A percentile compares a stretch with the other conserved stretches of the same genome.
phyloP scores from a whole-genome alignment of 2,329 filamentous ascomycete genomes.

The Fusarium sp. region DNA sequence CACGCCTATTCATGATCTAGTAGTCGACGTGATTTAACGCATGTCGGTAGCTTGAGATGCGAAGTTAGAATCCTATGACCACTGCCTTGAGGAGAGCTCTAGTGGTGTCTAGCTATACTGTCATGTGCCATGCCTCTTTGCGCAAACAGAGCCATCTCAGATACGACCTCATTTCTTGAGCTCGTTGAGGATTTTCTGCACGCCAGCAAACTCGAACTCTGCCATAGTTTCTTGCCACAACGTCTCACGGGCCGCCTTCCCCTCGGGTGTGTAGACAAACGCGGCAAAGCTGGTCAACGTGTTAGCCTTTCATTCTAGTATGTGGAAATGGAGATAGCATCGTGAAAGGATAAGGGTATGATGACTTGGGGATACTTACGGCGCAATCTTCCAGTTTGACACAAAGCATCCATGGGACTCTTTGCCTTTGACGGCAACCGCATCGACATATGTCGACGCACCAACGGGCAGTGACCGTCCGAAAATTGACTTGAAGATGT shows the following conservation, averaged over 20 bases:
- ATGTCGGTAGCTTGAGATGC: background rate
- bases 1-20: background rate
- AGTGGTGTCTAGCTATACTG: no score
- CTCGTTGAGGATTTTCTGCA: background rate
- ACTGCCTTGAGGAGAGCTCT: background rate
- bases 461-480: background rate
- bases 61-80: background rate
- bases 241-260: background rate
- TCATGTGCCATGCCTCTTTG: background rate
- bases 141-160: background rate
- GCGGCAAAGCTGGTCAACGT: background rate
- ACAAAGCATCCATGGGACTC: background rate
- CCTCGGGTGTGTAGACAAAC: background rate
- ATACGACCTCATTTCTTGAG: background rate
- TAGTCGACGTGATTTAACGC: background rate
- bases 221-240: background rate
- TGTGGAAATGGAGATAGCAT: fast-evolving
- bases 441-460: background rate
- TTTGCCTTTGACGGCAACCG: background rate
- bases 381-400: background rate
- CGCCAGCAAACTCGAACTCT: background rate
- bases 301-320: background rate
- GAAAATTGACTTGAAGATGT: background rate
- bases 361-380: background rate
- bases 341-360: fast-evolving